phyloP scores from a whole-genome alignment of 2,329 filamentous ascomycete species.

The Fusarium musae region DNA sequence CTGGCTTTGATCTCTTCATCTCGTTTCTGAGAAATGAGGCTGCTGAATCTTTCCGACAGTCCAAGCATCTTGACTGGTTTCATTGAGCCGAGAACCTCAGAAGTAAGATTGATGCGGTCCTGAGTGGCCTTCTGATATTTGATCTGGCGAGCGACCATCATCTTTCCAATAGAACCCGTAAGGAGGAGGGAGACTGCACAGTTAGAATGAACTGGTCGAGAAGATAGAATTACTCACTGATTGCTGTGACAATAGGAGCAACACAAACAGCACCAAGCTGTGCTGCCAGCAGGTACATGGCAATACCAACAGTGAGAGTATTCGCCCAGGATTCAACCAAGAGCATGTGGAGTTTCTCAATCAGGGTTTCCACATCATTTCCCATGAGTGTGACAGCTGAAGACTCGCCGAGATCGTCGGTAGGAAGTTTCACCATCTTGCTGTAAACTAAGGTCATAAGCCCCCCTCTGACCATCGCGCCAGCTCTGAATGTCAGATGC shows the following conservation, averaged over 20 bases:
- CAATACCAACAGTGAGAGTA: conserved; percentile 45
- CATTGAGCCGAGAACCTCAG: conserved; percentile 47
- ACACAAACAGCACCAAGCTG: conserved; percentile 50
- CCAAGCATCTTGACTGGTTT: conserved; percentile 52
- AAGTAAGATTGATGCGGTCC: conserved; percentile 48
- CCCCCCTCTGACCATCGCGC: conserved; percentile 47
- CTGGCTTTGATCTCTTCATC: conserved; percentile 42
- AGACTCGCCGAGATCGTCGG: conserved; percentile 42
- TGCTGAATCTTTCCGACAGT: conserved; percentile 42
- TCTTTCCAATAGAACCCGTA: conserved; percentile 38
- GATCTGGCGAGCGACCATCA: conserved; percentile 45
- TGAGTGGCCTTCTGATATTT: conserved; percentile 49
- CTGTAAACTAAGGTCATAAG: conserved; percentile 47
- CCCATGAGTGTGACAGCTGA: conserved; percentile 48
- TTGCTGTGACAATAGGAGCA: conserved; percentile 47
- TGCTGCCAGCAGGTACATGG: conserved; percentile 46
- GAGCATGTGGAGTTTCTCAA: conserved; percentile 42
- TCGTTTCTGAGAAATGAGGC: conserved; percentile 41
- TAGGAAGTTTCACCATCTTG: conserved; percentile 46
- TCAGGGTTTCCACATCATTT: conserved; percentile 47
- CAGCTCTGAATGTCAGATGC: conserved; percentile 46
- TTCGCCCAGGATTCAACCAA: conserved; percentile 49
- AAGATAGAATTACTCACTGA: conserved; percentile 39
- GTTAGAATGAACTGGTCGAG: not conserved
- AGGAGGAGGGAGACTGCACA: conserved; percentile 37